Base-by-base conservation (phyloP, 768 basidiomycete species). In the Cyathus striatus region DNA sequence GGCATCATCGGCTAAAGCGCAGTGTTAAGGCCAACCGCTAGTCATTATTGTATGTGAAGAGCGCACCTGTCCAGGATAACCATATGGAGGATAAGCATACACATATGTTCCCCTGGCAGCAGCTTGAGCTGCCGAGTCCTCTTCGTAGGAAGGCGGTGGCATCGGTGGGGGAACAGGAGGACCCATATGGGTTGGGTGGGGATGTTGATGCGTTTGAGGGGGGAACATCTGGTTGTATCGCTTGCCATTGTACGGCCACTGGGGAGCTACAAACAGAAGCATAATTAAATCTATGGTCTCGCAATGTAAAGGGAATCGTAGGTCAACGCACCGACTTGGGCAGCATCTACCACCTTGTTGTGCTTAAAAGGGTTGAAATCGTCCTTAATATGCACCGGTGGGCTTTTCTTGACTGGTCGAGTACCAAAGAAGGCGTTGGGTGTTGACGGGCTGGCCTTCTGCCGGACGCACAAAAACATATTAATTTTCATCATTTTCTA, bases 311-410 rank as follows among this genome's bases (percentile, higher is more conserved):
- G n/a, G n/a, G n/a, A n/a, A n/a, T n/a, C n/a, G n/a, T n/a, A n/a
- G 32, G 5, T 26, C 20, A 12, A 78, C 91, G 53, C 59, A 94
- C 92, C 63, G 49, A 90, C 76, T 56, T 79, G 74, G 20, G 76
- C 64, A 5, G 92, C 79, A 42, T 90, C 89, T 6, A 71, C 76
- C 21, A 92, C 81, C 60, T 90, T 90, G 57, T 78, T 77, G 54
- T 85, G 79, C 66, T 90, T 90, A 79, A 95, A 96, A 13, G 95
- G 93, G 61, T 94, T 96, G 60, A 99, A 99, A 58, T 97, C 95
- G 53, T 96, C 91, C 66, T 95, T 90, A 62, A 95, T 78, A 58
- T 90, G 86, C 25, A 94, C 85, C 18, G 79, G 73, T 3, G 75
- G 56, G 42, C 73, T 76, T 66, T 86, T 89, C 74, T 91, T 91